These are phyloP conservation scores for Trichoderma harzianum DNA, from an alignment of 2,329 filamentous ascomycete species.

Conservation along the genomic window DNA sequence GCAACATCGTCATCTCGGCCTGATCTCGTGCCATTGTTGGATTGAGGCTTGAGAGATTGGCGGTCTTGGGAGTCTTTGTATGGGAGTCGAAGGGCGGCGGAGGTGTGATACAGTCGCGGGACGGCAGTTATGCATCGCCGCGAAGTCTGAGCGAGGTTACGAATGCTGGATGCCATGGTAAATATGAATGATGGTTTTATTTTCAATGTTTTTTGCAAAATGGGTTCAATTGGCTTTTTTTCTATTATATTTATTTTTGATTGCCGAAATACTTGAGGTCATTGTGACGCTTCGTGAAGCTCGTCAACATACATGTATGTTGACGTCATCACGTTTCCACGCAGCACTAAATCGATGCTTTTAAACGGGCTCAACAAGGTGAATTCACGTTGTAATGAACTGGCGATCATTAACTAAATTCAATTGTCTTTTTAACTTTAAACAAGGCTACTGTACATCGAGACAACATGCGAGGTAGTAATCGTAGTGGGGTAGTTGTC, in stretches of 20 bases:
- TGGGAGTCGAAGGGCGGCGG: conserved; percentile 28
- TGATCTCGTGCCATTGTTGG: conserved; percentile 65
- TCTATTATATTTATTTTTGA: neutral
- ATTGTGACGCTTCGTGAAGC: conserved; percentile 12
- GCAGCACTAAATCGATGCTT: neutral
- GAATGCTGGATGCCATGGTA: conserved; percentile 22
- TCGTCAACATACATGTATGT: neutral
- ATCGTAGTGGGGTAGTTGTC: neutral
- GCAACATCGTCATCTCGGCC: conserved; percentile 61
- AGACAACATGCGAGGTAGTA: neutral
- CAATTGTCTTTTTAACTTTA: neutral
- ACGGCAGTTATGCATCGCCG: neutral
- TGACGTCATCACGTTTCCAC: conserved; percentile 9
- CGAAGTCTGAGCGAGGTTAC: conserved; percentile 20
- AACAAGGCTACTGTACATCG: neutral
- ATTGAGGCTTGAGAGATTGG: conserved; percentile 60
- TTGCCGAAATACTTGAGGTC: conserved; percentile 10
- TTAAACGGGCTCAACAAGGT: neutral
- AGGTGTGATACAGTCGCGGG: conserved; percentile 34
- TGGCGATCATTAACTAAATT: neutral
- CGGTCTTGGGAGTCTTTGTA: conserved; percentile 56
- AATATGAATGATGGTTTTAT: neutral
- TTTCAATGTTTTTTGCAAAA: neutral
- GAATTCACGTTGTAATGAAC: neutral
- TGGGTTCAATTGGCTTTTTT: neutral